Percentiles rank a stretch among this genome's conserved stretches.
Conservation (phyloP, 2,329 filamentous ascomycete genomes). For the Calonectria leucothoes region DNA sequence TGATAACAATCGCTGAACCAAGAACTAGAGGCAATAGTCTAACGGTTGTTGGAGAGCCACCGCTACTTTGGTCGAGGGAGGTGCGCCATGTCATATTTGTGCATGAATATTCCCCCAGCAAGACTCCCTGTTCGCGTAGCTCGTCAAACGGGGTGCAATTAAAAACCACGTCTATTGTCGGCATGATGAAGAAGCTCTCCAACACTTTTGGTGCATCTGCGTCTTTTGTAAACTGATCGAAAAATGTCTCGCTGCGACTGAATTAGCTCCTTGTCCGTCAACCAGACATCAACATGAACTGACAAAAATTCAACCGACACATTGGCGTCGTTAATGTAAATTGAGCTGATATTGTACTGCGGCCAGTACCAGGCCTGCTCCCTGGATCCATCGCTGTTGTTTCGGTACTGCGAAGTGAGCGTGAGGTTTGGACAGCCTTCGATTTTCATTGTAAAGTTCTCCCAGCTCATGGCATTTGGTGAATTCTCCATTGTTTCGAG, state of each 20-base stretch:
- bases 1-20: neutral
- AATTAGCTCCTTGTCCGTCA: neutral
- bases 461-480: conserved; percentile 10
- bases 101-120: conserved; percentile 11
- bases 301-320: conserved; percentile 23
- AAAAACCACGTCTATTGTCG: neutral
- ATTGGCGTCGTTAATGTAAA: neutral
- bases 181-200: neutral
- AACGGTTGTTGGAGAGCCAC: too few species aligned
- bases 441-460: neutral
- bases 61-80: neutral
- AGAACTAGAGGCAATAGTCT: neutral
- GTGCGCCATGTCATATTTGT: neutral
- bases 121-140: neutral
- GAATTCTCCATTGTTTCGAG: conserved; percentile 5
- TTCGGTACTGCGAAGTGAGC: conserved; percentile 23
- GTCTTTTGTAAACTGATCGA: neutral
- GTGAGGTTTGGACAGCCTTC: neutral
- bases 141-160: conserved; percentile 23
- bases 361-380: conserved; percentile 29
- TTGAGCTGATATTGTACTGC: neutral
- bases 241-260: conserved; percentile 11
- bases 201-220: conserved; percentile 10
- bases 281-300: neutral
- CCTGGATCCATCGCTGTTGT: neutral